Percentiles rank a stretch among this genome's conserved stretches.
These are phyloP conservation scores for Prosopis cineraria DNA, from an alignment of 306 rosid species.

Conservation along the genomic window DNA sequence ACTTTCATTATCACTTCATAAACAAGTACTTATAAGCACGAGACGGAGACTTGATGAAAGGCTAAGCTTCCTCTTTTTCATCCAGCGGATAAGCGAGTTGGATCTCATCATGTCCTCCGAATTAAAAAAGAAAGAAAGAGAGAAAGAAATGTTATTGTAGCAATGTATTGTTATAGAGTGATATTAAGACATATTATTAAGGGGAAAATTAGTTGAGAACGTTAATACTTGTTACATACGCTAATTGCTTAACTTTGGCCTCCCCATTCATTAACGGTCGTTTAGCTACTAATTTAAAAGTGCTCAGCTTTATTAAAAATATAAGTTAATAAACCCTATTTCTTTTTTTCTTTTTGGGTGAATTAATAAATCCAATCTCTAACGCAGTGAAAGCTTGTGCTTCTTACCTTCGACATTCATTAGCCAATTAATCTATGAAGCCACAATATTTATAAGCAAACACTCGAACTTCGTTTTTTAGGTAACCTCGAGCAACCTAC, in stretches of 20 bases:
- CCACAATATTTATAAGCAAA: neutral
- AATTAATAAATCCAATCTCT: too few species aligned
- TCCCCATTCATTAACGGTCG: neutral
- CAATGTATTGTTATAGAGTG: neutral
- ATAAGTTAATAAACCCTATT: too few species aligned
- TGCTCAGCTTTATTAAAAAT: too few species aligned
- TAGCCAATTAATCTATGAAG: neutral
- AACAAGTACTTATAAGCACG: too few species aligned
- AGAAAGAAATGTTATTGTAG: neutral
- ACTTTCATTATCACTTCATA: too few species aligned
- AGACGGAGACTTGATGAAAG: too few species aligned
- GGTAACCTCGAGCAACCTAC: neutral
- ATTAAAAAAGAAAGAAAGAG: too few species aligned
- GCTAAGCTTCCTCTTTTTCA: too few species aligned
- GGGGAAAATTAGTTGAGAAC: neutral
- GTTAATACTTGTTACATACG: neutral
- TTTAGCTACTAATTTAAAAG: neutral
- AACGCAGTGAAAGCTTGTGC: conserved; percentile 1
- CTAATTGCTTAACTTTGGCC: neutral
- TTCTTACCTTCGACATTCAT: neutral
- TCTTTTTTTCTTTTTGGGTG: too few species aligned
- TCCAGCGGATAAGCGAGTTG: too few species aligned
- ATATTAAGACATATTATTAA: neutral
- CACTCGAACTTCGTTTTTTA: neutral
- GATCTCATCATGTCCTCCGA: too few species aligned